These are phyloP conservation scores for Casuarina cunninghamiana DNA, from an alignment of 306 rosid species.

Conservation along the genomic window DNA sequence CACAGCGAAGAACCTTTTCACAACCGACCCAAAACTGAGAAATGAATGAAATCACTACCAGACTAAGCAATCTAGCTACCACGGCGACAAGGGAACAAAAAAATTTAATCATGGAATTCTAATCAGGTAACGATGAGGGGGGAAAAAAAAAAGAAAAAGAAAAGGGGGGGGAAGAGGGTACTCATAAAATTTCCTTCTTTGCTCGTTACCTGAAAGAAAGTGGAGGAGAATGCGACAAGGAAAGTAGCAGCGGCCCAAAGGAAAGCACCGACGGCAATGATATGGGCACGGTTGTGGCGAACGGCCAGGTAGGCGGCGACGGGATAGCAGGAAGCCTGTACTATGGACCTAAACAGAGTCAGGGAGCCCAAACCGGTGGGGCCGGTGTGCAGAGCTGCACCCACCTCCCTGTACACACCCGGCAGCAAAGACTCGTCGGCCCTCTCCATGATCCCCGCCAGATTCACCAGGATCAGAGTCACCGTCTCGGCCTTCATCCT, in stretches of 20 bases:
- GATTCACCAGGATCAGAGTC: slow-evolving; percentile 77
- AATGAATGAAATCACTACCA: background rate
- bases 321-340: slow-evolving; percentile 78
- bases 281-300: slow-evolving; percentile 82
- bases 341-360: slow-evolving; percentile 79
- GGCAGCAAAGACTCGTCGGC: slow-evolving; percentile 87
- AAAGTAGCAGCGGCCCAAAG: slow-evolving; percentile 95
- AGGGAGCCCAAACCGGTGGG: slow-evolving; percentile 84
- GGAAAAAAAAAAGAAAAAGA: background rate
- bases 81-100: background rate
- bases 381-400: slow-evolving; percentile 85
- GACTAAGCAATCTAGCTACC: background rate
- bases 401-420: slow-evolving; percentile 83
- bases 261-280: slow-evolving; percentile 82
- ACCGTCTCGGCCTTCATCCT: slow-evolving; percentile 62
- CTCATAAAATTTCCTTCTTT: background rate
- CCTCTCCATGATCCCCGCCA: slow-evolving; percentile 89
- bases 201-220: slow-evolving; percentile 61
- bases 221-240: slow-evolving; percentile 84
- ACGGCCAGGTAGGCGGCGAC: slow-evolving; percentile 71
- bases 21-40: too few species aligned
- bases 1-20: background rate
- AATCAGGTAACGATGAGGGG: background rate
- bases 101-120: background rate
- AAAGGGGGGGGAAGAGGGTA: background rate